Evolutionary conservation across 1,139 yeast species (phyloP).

Genomic region (Geotrichum reessii): DNA sequence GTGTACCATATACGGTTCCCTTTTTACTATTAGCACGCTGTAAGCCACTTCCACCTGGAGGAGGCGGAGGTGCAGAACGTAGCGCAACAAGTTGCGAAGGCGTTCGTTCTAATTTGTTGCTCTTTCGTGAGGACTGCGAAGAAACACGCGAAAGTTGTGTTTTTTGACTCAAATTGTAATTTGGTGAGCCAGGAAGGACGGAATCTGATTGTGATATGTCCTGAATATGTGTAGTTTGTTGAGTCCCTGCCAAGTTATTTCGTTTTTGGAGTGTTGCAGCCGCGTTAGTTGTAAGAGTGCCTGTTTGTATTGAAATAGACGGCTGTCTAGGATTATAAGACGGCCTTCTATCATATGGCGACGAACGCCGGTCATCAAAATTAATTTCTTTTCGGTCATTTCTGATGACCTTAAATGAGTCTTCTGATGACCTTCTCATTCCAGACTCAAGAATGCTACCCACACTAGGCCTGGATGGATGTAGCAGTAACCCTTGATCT

Average conservation of each 20-base stretch:
- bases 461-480: conserved; percentile 9
- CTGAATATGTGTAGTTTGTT: neutral
- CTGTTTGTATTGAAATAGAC: conserved; percentile 11
- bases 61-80: conserved; percentile 74
- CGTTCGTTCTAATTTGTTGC: conserved; percentile 10
- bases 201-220: neutral
- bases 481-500: neutral
- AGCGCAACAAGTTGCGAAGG: conserved; percentile 47
- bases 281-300: conserved; percentile 8
- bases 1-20: neutral
- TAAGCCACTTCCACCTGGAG: conserved; percentile 27
- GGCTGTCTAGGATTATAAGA: conserved; percentile 14
- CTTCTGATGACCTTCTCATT: conserved; percentile 24
- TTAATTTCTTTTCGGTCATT: conserved; percentile 67
- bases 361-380: conserved; percentile 71
- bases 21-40: conserved; percentile 14
- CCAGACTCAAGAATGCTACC: conserved; percentile 13
- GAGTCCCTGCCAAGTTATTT: neutral
- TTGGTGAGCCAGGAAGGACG: neutral
- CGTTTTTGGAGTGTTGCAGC: conserved; percentile 10
- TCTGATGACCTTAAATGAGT: conserved; percentile 60
- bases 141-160: conserved; percentile 1
- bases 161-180: neutral
- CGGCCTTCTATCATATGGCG: conserved; percentile 51
- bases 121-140: conserved; percentile 7